Base-by-base conservation (phyloP, 176 grass and related monocot species). In the Musa schizocarpa region DNA sequence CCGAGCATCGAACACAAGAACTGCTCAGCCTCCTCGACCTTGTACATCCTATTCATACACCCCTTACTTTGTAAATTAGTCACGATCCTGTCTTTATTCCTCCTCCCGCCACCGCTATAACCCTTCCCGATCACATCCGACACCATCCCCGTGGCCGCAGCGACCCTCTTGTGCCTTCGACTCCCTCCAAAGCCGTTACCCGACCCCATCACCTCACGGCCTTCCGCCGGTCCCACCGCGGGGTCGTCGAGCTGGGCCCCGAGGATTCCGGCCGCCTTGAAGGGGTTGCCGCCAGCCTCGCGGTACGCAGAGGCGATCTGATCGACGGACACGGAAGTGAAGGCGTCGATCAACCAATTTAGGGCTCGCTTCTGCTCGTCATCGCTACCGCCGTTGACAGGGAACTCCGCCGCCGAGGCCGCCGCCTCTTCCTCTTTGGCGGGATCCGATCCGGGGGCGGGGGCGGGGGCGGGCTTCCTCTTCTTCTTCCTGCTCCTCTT, bases 1-100 rank as follows among this genome's bases (percentile, higher is more conserved):
- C 90, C 90, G 19, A 98, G 84, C 81, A 98, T 89, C 21, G 88
- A 85, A 55, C 86, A 91, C 0, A 98, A 81, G 65, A 98, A 91
- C 80, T 86, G 74, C 49, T 93, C 90, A 0, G 74, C 88, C 53
- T 93, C 90, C 54, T 98, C 88, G 3, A 69, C 85, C 76, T 19
- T 84, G 34, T 68, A 68, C 16, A 67, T 53, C 9, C 63, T 20
- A 50, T 48, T 25, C 81, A 29, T 1, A 51, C 50, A n/a, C 43
- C 34, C 53, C 81, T 66, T 77, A 48, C 54, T 23, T 43, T 68
- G 12, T n/a, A 43, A 68, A 52, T 74, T 61, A 50, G 63, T 64
- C n/a, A 3, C 22, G 13, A 16, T 48, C 80, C 81, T 79, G 77
- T 75, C 79, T 34, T 0, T 1, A 14, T 14, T 63, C 81, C 3